Evolutionary conservation across 805 yeast genomes (phyloP).

Genomic region (Starmerella sirachaensis): DNA sequence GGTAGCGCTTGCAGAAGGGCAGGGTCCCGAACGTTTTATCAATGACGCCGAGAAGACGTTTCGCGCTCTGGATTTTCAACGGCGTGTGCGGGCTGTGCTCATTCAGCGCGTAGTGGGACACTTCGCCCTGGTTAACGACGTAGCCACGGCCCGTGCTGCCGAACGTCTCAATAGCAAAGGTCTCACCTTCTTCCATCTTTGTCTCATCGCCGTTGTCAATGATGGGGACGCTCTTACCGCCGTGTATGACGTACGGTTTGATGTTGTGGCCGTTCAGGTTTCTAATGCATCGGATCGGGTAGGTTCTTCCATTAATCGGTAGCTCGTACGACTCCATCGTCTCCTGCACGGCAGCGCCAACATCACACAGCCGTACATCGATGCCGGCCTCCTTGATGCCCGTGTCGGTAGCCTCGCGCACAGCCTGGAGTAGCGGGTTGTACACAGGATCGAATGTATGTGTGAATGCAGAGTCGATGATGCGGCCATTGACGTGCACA

Average conservation of each 20-base stretch:
- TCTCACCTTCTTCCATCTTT: conserved; percentile 98
- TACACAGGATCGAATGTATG: conserved; percentile 59
- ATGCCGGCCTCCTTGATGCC: conserved; percentile 91
- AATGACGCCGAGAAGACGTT: conserved; percentile 54
- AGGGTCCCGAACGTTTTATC: conserved; percentile 80
- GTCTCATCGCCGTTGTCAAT: conserved; percentile 87
- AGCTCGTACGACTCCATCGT: conserved; percentile 95
- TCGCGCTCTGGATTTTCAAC: conserved; percentile 53
- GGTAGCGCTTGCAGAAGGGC: conserved; percentile 92
- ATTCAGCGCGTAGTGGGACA: conserved; percentile 79
- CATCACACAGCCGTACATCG: conserved; percentile 87
- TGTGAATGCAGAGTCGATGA: conserved; percentile 92
- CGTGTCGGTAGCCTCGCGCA: conserved; percentile 83
- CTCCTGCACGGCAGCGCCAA: conserved; percentile 93
- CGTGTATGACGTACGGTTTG: conserved; percentile 72
- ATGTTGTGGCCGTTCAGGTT: conserved; percentile 94
- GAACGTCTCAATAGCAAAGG: conserved; percentile 95
- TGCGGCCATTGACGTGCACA: conserved; percentile 88
- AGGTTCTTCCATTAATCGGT: conserved; percentile 73
- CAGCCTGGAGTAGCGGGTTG: conserved; percentile 72
- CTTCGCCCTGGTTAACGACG: conserved; percentile 77
- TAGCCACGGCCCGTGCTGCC: conserved; percentile 94
- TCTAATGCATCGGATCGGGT: conserved; percentile 78
- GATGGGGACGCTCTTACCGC: conserved; percentile 93
- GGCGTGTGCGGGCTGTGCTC: conserved; percentile 38